Evolutionary conservation across 345 rosid species (phyloP), one percentile per base, ranked within the genome.

Genomic region (Brassica juncea): DNA sequence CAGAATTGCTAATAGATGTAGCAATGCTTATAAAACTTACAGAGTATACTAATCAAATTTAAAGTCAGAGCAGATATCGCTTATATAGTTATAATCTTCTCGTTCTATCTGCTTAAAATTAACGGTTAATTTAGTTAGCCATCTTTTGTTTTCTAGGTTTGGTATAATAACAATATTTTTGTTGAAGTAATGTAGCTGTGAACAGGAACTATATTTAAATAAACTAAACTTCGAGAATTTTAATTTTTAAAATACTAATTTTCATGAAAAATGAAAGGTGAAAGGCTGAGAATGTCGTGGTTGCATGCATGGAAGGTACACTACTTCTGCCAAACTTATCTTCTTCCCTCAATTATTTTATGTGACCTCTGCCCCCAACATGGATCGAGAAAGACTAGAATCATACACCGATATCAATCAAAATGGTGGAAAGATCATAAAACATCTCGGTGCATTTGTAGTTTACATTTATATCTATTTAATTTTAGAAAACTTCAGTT

Each of bases 221-320:
- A 49, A 49, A 34, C n/a, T 5, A 16, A 44, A 35, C 65, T 8
- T 66, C 16, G 4, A 52, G 39, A 55, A 34, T 34, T 23, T 55
- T 11, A 15, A 0, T n/a, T 4, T 32, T 10, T 9, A 10, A 31
- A 70, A 15, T 27, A 68, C 31, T 1, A 68, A 14, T 47, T 8
- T 34, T 11, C 34, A 60, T 27, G 30, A 10, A 52, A 52, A n/a
- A 47, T 52, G 57, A 52, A 52, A 52, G 57, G 57, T 52, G 57
- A 52, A 52, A 4, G 57, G 64, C n/a, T 52, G 54, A 28, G 62
- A 61, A 66, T 27, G 60, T 68, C 37, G 74, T 68, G 35, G 27
- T 60, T 68, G 69, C 68, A 68, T 76, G 69, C 69, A 44, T 76
- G 58, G 78, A 75, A 42, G 73, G 61, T 59, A 61, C 59, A 47